Evolutionary conservation across 2,329 filamentous ascomycete genomes (phyloP).

Genomic region (Botrytis sinoallii): DNA sequence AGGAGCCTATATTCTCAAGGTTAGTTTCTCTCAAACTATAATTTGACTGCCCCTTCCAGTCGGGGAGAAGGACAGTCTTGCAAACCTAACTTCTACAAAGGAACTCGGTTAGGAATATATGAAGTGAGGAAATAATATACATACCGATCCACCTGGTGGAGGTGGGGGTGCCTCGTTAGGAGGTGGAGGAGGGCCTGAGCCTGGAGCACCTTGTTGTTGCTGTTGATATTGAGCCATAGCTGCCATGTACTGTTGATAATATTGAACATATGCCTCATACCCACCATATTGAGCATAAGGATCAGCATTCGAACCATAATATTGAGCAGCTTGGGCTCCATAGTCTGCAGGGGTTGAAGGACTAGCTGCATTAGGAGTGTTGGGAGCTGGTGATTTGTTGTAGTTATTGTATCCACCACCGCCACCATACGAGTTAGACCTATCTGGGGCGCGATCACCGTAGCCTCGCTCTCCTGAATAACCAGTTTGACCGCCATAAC

Average conservation of each 20-base stretch:
- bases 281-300: constrained; percentile 91
- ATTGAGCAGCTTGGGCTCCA: constrained; percentile 77
- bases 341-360: constrained; percentile 60
- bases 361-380: constrained; percentile 39
- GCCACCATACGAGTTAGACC: constrained; percentile 43
- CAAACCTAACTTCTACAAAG: background rate
- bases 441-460: constrained; percentile 51
- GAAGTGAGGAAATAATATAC: constrained; percentile 10
- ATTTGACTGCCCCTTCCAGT: background rate
- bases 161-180: constrained; percentile 55
- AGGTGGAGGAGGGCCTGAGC: constrained; percentile 51
- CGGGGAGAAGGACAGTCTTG: background rate
- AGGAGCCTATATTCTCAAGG: constrained; percentile 46
- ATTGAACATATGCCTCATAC: constrained; percentile 71
- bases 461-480: constrained; percentile 48
- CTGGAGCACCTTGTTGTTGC: constrained; percentile 42
- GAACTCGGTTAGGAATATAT: constrained; percentile 7
- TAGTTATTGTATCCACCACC: constrained; percentile 40
- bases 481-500: constrained; percentile 47
- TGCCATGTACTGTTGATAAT: constrained; percentile 70
- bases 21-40: constrained; percentile 17
- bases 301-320: constrained; percentile 66
- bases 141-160: constrained; percentile 49
- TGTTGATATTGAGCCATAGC: constrained; percentile 50
- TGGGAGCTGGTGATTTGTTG: constrained; percentile 35